Evolutionary conservation across 23 red algal species (phyloP), one percentile per base, ranked within the genome.

Genomic region (Porphyridium purpureum): DNA sequence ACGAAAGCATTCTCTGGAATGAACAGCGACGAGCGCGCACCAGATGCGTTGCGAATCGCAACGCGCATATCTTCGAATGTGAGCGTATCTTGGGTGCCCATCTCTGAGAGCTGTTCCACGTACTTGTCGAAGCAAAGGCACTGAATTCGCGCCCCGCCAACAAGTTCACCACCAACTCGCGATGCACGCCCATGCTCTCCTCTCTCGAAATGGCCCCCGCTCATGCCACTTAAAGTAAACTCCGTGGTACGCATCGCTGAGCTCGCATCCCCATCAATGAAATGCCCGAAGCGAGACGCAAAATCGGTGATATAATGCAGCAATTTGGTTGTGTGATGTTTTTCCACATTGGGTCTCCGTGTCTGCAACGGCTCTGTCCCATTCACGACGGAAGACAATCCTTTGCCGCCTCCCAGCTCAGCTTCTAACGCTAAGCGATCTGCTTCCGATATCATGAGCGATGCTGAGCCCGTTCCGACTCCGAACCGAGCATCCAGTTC

Each of bases 1-100:
- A 86, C 90, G 65, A 98, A 98, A 11, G 80, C 90, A 2, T 59
- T 49, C 61, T 98, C 90, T 19, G 90, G 90, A 31, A 98, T 75
- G 49, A 98, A 98, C 35, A 98, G 62, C 7, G 90, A 76, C 21
- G 72, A 82, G 17, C 90, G 73, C 52, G 85, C 79, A 31, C 90
- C 90, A 11, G 80, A 82, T 2, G 90, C 90, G 66, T 98, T 98
- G 21, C 90, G 73, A 28, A 98, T 61, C n/a, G 90, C 90, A 1
- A 73, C 86, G 49, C 90, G 74, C 40, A 98, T 98, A 24, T 98
- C 90, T n/a, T 86, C 90, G 15, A 64, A 22, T 23, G 79, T 72
- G 31, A 98, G 64, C 2, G 33, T 65, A 38, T 98, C 72, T 31
- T 86, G 83, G 22, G 90, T 59, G 58, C 81, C 66, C 90, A 98